Evolutionary conservation across 2,329 filamentous ascomycete genomes (phyloP).

Genomic region (Diaporthe eres): DNA sequence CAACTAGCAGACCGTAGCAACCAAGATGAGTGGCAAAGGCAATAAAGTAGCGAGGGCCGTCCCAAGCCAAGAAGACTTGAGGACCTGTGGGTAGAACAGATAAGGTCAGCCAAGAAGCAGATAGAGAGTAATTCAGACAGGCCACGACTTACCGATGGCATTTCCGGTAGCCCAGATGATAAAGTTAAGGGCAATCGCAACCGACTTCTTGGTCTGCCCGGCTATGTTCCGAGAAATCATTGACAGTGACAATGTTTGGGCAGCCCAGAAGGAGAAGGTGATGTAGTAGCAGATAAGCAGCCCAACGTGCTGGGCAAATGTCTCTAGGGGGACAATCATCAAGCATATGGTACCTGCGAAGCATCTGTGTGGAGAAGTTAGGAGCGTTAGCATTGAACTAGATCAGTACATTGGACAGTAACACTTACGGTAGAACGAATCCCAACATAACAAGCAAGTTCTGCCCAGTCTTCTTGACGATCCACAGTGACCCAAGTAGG

Average conservation of each 20-base stretch:
- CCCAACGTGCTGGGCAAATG: slow-evolving; percentile 71
- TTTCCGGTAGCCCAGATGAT: slow-evolving; percentile 79
- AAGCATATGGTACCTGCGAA: slow-evolving; percentile 80
- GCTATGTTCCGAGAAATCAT: slow-evolving; percentile 79
- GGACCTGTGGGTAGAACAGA: slow-evolving; percentile 58
- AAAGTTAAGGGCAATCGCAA: slow-evolving; percentile 78
- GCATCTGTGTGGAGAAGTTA: slow-evolving; percentile 63
- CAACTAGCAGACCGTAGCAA: slow-evolving; percentile 74
- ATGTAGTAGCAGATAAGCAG: slow-evolving; percentile 83
- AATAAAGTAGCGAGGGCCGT: slow-evolving; percentile 76
- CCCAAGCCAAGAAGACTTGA: slow-evolving; percentile 73
- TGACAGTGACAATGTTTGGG: slow-evolving; percentile 75
- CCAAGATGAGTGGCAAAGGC: slow-evolving; percentile 79
- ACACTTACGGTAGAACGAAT: slow-evolving; percentile 76
- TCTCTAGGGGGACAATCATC: slow-evolving; percentile 75
- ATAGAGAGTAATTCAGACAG: neutral
- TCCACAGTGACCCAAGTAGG: slow-evolving; percentile 74
- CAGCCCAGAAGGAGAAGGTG: slow-evolving; percentile 83
- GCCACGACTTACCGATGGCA: slow-evolving; percentile 65
- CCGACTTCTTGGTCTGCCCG: slow-evolving; percentile 80
- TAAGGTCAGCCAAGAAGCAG: neutral
- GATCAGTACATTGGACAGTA: neutral
- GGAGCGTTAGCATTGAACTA: neutral
- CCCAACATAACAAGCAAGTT: slow-evolving; percentile 76
- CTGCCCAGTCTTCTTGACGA: slow-evolving; percentile 78